phyloP scores from a whole-genome alignment of 2,329 filamentous ascomycete genomes.

The Neobulgaria alba region DNA sequence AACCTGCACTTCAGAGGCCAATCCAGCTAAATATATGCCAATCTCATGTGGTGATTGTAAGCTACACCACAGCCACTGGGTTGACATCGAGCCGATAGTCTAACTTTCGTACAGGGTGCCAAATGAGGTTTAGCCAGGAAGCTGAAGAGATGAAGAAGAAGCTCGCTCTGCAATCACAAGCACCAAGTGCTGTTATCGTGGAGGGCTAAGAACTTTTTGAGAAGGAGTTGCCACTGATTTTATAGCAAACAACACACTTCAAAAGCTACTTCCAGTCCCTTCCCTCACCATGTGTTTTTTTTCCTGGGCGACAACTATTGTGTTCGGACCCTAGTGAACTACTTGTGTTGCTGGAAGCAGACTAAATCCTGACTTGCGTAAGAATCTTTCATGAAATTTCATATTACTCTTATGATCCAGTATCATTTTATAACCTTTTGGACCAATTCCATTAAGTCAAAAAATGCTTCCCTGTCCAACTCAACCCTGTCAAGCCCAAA shows the following conservation, averaged over 20 bases:
- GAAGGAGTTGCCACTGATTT: too few relatives aligned
- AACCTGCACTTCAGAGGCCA: slow-evolving; percentile 36
- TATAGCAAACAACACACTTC: too few relatives aligned
- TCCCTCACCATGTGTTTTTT: too few relatives aligned
- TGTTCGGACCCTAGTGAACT: too few relatives aligned
- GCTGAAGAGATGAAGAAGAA: slow-evolving; percentile 21
- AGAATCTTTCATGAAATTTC: too few relatives aligned
- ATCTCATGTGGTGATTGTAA: slow-evolving; percentile 41
- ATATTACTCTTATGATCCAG: too few relatives aligned
- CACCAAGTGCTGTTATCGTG: slow-evolving; percentile 22
- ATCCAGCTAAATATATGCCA: slow-evolving; percentile 41
- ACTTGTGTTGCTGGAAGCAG: not conserved
- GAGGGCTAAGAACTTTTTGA: too few relatives aligned
- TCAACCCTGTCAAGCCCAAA: slow-evolving; percentile 46
- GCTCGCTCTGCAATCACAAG: slow-evolving; percentile 11
- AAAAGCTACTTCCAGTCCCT: too few relatives aligned
- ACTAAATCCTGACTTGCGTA: not conserved
- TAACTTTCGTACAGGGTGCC: slow-evolving; percentile 21
- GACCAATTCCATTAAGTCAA: slow-evolving; percentile 56
- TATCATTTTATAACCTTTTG: slow-evolving; percentile 38
- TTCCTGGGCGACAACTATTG: too few relatives aligned
- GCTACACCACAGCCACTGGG: too few relatives aligned
- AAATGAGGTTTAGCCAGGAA: slow-evolving; percentile 26
- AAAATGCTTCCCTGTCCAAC: slow-evolving; percentile 44
- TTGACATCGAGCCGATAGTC: not conserved